Evolutionary conservation across 495 filamentous ascomycete species (phyloP), one percentile per base, ranked within the genome.

Genomic region (Symbiotaphrina buchneri): DNA sequence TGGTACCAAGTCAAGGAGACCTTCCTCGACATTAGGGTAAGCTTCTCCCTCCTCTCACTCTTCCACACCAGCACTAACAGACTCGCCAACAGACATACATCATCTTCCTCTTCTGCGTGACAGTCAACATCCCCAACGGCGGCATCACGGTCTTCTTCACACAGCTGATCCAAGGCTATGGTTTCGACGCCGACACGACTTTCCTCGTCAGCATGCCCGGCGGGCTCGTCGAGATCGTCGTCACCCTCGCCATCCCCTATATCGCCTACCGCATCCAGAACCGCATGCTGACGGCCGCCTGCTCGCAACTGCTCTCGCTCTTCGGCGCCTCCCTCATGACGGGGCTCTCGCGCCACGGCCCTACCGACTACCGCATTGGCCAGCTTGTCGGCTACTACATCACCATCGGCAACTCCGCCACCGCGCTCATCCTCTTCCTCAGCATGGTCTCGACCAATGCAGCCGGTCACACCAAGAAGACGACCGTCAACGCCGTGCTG

Each of bases 71-170:
- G n/a, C n/a, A n/a, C n/a, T n/a, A n/a, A n/a, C n/a, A 63, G 35
- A 59, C 54, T 21, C 62, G 55, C 29, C 46, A 61, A 7, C 62
- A 52, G 52, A 38, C 60, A 14, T 47, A 36, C 15, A 65, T 74
- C 47, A 47, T 60, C 10, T 47, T 75, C 11, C 55, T 67, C 18
- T 59, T 68, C 27, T 73, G 71, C 42, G 57, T 72, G 18, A 68
- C 69, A 11, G 66, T 68, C 2, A 55, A 54, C 23, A 65, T 74
- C 6, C 63, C 63, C 27, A 63, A 62, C 35, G 60, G 53, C 6
- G 71, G 71, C 31, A 68, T 66, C 0, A 65, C 69, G 0, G n/a
- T n/a, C n/a, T n/a, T n/a, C n/a, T n/a, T n/a, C n/a, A n/a, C n/a
- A n/a, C n/a, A n/a, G n/a, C n/a, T 75, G 28, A 37, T 74, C n/a